These are phyloP conservation scores for Podospora fimiseda DNA, from an alignment of 495 filamentous ascomycete species.

Conservation along the genomic window DNA sequence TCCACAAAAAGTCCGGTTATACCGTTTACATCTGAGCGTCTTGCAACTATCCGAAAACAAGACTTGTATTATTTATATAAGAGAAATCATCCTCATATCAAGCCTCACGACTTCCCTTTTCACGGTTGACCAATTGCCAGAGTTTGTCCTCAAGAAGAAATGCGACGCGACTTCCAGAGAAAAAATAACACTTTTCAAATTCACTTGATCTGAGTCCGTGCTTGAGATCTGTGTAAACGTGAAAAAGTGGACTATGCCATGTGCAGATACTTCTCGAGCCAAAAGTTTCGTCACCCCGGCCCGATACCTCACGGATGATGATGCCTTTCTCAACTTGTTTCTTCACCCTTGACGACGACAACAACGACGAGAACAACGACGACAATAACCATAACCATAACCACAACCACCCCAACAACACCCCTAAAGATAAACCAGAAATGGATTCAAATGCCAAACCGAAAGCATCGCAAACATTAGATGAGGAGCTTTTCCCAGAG, in stretches of 20 bases:
- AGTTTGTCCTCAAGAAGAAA: no score
- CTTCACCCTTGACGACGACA: slow-evolving; percentile 15
- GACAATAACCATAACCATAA: slow-evolving; percentile 3
- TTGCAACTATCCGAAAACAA: no score
- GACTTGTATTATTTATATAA: background rate
- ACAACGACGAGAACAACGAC: background rate
- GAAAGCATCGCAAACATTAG: background rate
- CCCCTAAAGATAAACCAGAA: background rate
- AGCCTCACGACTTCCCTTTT: background rate
- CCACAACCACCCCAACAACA: background rate
- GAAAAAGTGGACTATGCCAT: background rate
- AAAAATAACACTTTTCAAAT: background rate
- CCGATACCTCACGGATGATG: slow-evolving; percentile 9
- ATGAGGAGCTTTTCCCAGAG: background rate
- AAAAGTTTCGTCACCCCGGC: slow-evolving; percentile 6
- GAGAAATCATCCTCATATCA: background rate
- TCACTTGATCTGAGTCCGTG: no score
- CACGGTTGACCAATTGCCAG: no score
- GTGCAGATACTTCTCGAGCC: background rate
- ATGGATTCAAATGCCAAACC: background rate
- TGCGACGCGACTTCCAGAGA: no score
- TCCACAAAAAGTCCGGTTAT: background rate
- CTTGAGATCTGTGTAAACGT: no score
- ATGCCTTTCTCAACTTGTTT: slow-evolving; percentile 25
- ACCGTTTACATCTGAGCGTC: no score